Percentiles rank a stretch among this genome's conserved stretches.
phyloP scores from a whole-genome alignment of 1,139 yeast genomes.

The Kodamaea anthophila region DNA sequence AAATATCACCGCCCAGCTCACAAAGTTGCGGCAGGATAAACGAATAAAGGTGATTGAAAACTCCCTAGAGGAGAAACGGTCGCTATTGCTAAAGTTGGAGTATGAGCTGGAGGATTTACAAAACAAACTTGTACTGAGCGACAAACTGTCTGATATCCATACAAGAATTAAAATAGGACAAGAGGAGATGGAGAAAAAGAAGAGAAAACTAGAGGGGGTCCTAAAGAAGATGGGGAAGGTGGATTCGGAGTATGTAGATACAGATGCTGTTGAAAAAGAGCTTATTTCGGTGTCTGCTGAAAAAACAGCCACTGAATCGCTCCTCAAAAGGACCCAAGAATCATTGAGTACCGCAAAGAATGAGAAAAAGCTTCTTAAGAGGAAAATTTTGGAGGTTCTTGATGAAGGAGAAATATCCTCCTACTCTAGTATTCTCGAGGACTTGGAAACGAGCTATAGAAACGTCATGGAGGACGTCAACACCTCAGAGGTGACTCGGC shows the following conservation, averaged over 20 bases:
- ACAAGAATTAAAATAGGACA: slow-evolving; percentile 11
- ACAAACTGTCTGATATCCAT: slow-evolving; percentile 50
- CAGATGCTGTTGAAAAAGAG: background rate
- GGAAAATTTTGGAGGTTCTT: slow-evolving; percentile 21
- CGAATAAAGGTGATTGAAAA: slow-evolving; percentile 24
- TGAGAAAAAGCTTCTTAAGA: slow-evolving; percentile 13
- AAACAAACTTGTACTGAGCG: slow-evolving; percentile 43
- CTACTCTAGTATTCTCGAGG: slow-evolving; percentile 45
- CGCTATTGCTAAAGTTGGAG: slow-evolving; percentile 40
- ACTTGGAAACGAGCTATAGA: slow-evolving; percentile 55
- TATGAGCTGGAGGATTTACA: slow-evolving; percentile 49
- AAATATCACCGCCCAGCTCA: slow-evolving; percentile 25
- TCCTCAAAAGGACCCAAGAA: slow-evolving; percentile 10
- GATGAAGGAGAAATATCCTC: slow-evolving; percentile 44
- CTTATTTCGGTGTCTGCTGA: slow-evolving; percentile 13
- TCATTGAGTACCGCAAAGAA: slow-evolving; percentile 13
- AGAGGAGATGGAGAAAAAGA: slow-evolving; percentile 11
- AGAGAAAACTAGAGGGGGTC: slow-evolving; percentile 17
- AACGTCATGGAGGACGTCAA: slow-evolving; percentile 57
- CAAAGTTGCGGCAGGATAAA: slow-evolving; percentile 20
- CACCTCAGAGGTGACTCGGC: slow-evolving; percentile 58
- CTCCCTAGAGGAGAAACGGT: slow-evolving; percentile 36
- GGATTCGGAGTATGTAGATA: background rate
- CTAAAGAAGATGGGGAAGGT: slow-evolving; percentile 17
- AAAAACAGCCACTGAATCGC: slow-evolving; percentile 12